phyloP scores from a whole-genome alignment of 352 stramenopile genomes.

The Phytophthora ramorum region DNA sequence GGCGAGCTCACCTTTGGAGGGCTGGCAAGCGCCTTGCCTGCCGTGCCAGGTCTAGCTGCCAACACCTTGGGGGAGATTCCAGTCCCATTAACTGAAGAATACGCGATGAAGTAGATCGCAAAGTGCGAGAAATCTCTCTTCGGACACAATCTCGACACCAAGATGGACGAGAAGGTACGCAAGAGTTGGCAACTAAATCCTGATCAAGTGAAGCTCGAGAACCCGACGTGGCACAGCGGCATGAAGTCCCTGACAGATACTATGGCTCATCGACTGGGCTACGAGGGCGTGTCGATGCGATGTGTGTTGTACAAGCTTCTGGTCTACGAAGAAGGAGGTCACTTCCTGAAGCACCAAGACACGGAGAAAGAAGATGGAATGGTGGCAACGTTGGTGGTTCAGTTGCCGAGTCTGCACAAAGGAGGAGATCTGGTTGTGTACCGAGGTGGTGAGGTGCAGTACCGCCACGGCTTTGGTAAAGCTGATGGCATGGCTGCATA shows the following conservation, averaged over 20 bases:
- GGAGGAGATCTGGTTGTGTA: slow-evolving; percentile 17
- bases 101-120: slow-evolving; percentile 2
- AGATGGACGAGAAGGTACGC: slow-evolving; percentile 17
- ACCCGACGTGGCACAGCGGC: not conserved
- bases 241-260: not conserved
- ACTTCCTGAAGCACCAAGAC: slow-evolving; percentile 52
- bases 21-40: not conserved
- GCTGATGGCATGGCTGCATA: slow-evolving; percentile 9
- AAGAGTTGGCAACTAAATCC: slow-evolving; percentile 15
- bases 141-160: slow-evolving; percentile 10
- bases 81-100: slow-evolving; percentile 6
- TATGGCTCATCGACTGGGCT: slow-evolving; percentile 13
- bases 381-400: slow-evolving; percentile 52
- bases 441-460: not conserved
- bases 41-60: not conserved
- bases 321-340: slow-evolving; percentile 45
- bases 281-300: slow-evolving; percentile 6
- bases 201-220: not conserved
- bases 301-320: slow-evolving; percentile 50
- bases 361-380: slow-evolving; percentile 58
- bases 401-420: slow-evolving; percentile 29
- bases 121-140: slow-evolving; percentile 31
- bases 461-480: slow-evolving; percentile 28
- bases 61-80: slow-evolving; percentile 8
- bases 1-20: slow-evolving; percentile 18